Conservation (phyloP, 768 basidiomycete species). For the Phlebiopsis gigantea region DNA sequence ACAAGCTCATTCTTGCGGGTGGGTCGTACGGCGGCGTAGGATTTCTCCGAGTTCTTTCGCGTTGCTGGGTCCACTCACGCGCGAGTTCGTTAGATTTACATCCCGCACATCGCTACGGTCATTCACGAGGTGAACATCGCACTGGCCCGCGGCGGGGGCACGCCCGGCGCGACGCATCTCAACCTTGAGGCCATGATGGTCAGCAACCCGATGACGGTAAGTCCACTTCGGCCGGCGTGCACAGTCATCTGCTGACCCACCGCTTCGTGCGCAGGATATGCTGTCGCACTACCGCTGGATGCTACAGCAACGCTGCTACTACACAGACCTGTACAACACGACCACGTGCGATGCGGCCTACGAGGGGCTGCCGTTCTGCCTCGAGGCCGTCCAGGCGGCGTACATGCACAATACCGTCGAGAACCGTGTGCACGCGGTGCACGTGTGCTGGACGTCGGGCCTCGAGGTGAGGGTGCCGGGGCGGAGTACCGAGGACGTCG, state of each 20-base stretch:
- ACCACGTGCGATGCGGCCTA: neutral
- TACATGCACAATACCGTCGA: neutral
- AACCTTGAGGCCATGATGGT: slow-evolving; percentile 29
- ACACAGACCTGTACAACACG: slow-evolving; percentile 4
- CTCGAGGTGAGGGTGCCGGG: neutral
- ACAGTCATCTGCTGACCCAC: neutral
- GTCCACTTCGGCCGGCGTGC: neutral
- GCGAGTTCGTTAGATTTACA: slow-evolving; percentile 18
- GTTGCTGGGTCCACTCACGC: slow-evolving; percentile 17
- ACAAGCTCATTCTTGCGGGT: slow-evolving; percentile 22
- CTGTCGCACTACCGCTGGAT: slow-evolving; percentile 26
- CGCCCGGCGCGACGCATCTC: slow-evolving; percentile 21
- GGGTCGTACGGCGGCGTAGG: slow-evolving; percentile 30
- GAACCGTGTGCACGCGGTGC: neutral
- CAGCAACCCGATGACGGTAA: slow-evolving; percentile 22
- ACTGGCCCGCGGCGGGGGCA: slow-evolving; percentile 14
- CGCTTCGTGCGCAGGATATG: slow-evolving; percentile 17
- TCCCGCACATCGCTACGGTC: slow-evolving; percentile 31
- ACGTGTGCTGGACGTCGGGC: neutral
- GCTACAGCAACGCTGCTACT: slow-evolving; percentile 24
- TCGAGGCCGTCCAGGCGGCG: slow-evolving; percentile 1
- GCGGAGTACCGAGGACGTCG: neutral
- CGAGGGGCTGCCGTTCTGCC: neutral
- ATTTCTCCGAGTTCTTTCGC: slow-evolving; percentile 15
- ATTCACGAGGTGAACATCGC: slow-evolving; percentile 30